Conservation (phyloP, 2,329 filamentous ascomycete genomes). For the Metarhizium album region DNA sequence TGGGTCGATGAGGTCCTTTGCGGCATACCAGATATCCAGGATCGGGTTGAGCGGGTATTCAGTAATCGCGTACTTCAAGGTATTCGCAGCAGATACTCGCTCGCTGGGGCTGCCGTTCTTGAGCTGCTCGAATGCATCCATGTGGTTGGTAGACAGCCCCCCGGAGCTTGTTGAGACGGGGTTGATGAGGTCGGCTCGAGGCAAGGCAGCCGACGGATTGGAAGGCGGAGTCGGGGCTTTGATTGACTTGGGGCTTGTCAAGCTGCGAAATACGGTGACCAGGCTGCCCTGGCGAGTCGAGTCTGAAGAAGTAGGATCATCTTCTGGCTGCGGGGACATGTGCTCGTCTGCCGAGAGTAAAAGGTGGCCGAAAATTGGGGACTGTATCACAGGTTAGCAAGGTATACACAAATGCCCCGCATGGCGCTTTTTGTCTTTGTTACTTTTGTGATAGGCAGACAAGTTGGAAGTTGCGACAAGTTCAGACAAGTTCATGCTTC, state of each 20-base stretch:
- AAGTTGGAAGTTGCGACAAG: no score
- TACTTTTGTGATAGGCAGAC: not conserved
- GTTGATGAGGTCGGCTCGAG: constrained; percentile 35
- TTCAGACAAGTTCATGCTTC: not conserved
- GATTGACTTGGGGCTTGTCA: constrained; percentile 44
- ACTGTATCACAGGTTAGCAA: constrained; percentile 5
- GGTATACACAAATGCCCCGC: not conserved
- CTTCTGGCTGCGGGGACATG: constrained; percentile 52
- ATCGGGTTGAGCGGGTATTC: constrained; percentile 50
- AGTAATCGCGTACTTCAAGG: constrained; percentile 43
- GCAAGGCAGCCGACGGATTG: constrained; percentile 25
- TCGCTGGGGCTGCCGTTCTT: constrained; percentile 41
- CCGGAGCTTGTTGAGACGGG: constrained; percentile 27
- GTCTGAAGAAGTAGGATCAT: constrained; percentile 45
- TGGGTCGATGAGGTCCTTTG: constrained; percentile 52
- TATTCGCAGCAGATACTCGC: constrained; percentile 45
- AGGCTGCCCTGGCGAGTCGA: constrained; percentile 44
- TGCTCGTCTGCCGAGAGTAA: constrained; percentile 27
- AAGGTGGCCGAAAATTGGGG: constrained; percentile 4
- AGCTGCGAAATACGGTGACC: constrained; percentile 52
- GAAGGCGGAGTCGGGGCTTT: constrained; percentile 38
- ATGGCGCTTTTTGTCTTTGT: not conserved
- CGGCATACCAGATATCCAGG: constrained; percentile 54
- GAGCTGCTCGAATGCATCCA: constrained; percentile 43
- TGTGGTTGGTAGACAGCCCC: constrained; percentile 40